phyloP scores from a whole-genome alignment of 768 basidiomycete species.

The Kwoniella mangroviensis region DNA sequence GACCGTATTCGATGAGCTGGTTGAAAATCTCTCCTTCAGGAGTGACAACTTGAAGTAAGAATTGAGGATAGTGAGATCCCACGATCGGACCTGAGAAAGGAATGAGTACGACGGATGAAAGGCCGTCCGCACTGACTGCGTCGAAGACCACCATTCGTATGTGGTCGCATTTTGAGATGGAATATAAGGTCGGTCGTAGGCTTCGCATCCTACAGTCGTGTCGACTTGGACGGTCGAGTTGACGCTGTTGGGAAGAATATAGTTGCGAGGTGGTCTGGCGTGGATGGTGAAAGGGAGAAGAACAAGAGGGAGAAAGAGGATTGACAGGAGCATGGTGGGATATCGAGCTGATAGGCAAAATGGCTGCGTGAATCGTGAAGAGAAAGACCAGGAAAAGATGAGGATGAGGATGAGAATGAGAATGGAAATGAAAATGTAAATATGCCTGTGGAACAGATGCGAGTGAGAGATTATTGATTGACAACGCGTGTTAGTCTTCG shows the following conservation, averaged over 20 bases:
- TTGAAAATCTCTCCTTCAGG: slow-evolving; percentile 3
- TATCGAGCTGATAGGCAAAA: no score
- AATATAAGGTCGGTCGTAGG: slow-evolving; percentile 14
- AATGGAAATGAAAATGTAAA: no score
- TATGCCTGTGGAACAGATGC: no score
- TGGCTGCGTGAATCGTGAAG: no score
- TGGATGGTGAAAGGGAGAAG: neutral
- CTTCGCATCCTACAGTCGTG: neutral
- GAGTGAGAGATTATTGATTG: no score
- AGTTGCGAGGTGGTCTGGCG: slow-evolving; percentile 7
- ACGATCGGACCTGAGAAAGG: slow-evolving; percentile 1
- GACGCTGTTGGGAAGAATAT: slow-evolving; percentile 5
- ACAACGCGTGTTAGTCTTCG: neutral
- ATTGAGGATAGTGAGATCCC: neutral
- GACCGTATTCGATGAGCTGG: neutral
- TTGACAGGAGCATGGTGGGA: neutral
- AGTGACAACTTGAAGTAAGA: neutral
- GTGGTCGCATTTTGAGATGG: slow-evolving; percentile 2
- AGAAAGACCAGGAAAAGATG: no score
- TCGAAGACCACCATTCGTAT: slow-evolving; percentile 25
- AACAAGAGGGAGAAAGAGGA: neutral
- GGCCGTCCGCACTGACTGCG: slow-evolving; percentile 10
- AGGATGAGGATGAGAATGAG: no score
- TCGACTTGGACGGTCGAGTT: neutral
- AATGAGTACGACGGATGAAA: slow-evolving; percentile 3